Evolutionary conservation across 2,329 filamentous ascomycete genomes (phyloP).

Genomic region (Thelonectria olida): DNA sequence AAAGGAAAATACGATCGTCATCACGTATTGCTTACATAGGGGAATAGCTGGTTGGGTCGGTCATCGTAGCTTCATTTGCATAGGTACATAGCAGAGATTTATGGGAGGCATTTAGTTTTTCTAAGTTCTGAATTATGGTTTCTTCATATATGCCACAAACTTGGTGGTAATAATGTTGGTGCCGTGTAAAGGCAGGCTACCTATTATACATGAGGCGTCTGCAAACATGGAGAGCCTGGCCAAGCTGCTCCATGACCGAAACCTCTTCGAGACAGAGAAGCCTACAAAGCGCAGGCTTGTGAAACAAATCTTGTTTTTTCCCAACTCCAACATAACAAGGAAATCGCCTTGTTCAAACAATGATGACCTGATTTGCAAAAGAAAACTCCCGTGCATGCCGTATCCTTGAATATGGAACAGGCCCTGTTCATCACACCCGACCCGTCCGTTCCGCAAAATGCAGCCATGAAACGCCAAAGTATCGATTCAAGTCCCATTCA

Average conservation of each 20-base stretch:
- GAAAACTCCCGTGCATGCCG: neutral
- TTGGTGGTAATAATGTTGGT: constrained; percentile 11
- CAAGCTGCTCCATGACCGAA: constrained; percentile 11
- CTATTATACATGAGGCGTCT: constrained; percentile 2
- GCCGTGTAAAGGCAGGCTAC: neutral
- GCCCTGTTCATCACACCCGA: constrained; percentile 7
- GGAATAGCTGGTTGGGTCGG: too few species aligned
- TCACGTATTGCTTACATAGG: too few species aligned
- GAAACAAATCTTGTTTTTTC: constrained; percentile 27
- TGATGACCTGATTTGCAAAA: constrained; percentile 16
- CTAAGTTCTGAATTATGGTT: neutral
- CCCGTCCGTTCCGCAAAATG: constrained; percentile 1
- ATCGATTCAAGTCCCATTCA: neutral
- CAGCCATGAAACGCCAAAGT: constrained; percentile 30
- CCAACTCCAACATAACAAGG: constrained; percentile 29
- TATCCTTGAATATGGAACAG: constrained; percentile 14
- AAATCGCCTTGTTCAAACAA: constrained; percentile 16
- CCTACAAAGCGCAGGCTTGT: constrained; percentile 7
- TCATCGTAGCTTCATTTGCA: neutral
- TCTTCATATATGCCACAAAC: constrained; percentile 10
- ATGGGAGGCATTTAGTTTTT: neutral
- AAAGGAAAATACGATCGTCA: too few species aligned
- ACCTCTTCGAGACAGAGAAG: neutral
- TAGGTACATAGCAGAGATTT: neutral
- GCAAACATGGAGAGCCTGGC: neutral